These are phyloP conservation scores for Gossypium thurberi DNA, from an alignment of 345 rosid species.

Conservation along the genomic window DNA sequence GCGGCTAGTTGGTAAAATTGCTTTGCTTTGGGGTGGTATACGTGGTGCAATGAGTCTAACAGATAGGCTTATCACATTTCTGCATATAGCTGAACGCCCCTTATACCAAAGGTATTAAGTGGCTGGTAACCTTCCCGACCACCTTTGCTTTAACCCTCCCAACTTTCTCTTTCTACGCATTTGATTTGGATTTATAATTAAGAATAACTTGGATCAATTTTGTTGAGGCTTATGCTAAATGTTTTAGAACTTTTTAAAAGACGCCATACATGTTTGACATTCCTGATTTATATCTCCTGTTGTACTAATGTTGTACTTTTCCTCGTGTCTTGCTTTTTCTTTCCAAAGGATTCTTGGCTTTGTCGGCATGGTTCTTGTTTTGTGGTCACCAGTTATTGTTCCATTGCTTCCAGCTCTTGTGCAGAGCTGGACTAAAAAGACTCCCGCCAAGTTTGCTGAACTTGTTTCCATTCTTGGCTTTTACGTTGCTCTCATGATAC, in stretches of 20 bases:
- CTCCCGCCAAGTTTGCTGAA: conserved; percentile 59
- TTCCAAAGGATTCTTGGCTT: conserved; percentile 64
- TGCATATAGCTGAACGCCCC: conserved; percentile 73
- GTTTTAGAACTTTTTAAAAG: neutral
- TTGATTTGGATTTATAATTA: neutral
- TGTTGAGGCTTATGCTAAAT: neutral
- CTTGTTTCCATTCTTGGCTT: conserved; percentile 71
- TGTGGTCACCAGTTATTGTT: conserved; percentile 82
- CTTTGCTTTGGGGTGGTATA: conserved; percentile 99
- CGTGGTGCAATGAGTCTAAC: conserved; percentile 96
- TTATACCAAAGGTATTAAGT: conserved; percentile 63
- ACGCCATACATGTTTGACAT: neutral
- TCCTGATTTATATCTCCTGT: neutral
- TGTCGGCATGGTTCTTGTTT: conserved; percentile 65
- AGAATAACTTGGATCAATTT: neutral
- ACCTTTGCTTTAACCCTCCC: neutral
- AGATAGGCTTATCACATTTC: conserved; percentile 64
- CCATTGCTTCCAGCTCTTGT: conserved; percentile 85
- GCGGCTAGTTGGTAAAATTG: conserved; percentile 81
- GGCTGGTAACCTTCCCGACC: conserved; percentile 1
- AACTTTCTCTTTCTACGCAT: neutral
- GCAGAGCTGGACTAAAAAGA: conserved; percentile 66
- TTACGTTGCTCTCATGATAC: conserved; percentile 63
- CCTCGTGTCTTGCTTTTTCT: conserved; percentile 14
- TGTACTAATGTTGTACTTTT: conserved; percentile 12